Conservation (phyloP, 73 alveolate genomes). For the Tetrahymena thermophila region DNA sequence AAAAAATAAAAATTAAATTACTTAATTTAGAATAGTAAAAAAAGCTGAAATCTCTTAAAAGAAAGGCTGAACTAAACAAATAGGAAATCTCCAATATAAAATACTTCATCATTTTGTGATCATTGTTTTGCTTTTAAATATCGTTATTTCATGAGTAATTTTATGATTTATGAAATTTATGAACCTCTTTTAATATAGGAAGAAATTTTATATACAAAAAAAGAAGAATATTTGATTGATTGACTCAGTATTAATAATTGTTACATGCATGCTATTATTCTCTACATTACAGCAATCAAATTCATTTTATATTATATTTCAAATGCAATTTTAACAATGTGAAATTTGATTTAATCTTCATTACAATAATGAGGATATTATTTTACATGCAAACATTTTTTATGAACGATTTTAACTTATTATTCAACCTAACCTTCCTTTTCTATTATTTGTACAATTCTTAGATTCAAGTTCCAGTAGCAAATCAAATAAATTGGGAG, state of each 20-base stretch:
- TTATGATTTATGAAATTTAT: background rate
- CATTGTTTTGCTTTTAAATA: background rate
- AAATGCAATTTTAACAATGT: background rate
- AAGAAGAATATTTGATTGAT: background rate
- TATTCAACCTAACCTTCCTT: background rate
- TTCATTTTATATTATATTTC: background rate
- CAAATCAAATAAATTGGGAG: background rate
- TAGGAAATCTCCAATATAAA: background rate
- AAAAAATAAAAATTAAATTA: background rate
- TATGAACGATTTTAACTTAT: background rate
- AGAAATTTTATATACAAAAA: background rate
- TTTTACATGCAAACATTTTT: background rate
- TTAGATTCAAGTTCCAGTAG: background rate
- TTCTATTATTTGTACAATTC: background rate
- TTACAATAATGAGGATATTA: background rate
- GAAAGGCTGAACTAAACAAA: background rate
- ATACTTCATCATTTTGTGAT: background rate
- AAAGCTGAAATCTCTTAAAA: background rate
- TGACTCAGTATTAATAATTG: background rate
- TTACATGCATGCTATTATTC: background rate
- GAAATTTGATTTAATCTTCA: background rate
- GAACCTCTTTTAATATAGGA: background rate
- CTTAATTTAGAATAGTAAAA: background rate
- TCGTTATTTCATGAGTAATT: background rate
- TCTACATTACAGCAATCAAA: background rate